Base-by-base conservation (phyloP, 2,329 filamentous ascomycete genomes). In the Colletotrichum sp. region DNA sequence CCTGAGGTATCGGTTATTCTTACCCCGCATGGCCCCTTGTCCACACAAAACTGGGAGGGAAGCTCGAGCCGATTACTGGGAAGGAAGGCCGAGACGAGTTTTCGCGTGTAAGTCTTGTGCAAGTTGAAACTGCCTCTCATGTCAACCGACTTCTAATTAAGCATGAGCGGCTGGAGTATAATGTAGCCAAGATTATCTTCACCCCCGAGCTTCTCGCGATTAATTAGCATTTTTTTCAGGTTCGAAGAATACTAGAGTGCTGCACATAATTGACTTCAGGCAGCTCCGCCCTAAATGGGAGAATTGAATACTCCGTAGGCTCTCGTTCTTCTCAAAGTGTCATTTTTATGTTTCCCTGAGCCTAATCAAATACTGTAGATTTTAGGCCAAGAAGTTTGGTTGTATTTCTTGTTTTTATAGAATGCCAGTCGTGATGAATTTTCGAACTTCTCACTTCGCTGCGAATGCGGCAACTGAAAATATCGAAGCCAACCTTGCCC, bases 31-130 rank as follows among this genome's bases (percentile, higher is more conserved):
- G 12, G 56, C 66, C 43, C 66, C 30, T 34, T 30, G 56, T 32
- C 21, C 18, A 16, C 34, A 3, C 16, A 55, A 26, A n/a, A 16
- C 55, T 30, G 38, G 71, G 65, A 69, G 18, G 56, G 71, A 70
- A 74, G n/a, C 32, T 70, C 67, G 60, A 70, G 48, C 43, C 66
- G 34, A 26, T 18, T 4, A 8, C 21, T 70, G 61, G 60, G 60
- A 65, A 34, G 58, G 71, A 73, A 73, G 38, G 58, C 43, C 71
- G 71, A 70, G 48, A 38, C 71, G 71, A 70, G 43, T 16, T 36
- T 38, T 21, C 60, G 21, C 21, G 24, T 28, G 28, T 48, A 48
- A 48, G 43, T 48, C 43, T 13, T 12, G 28, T 21, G 58, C 28
- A 34, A 18, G 58, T 61, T 24, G 26, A 61, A 1, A 34, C 16